These are phyloP conservation scores for Amanita pseudoporphyria DNA, from an alignment of 768 basidiomycete genomes.

Conservation along the genomic window DNA sequence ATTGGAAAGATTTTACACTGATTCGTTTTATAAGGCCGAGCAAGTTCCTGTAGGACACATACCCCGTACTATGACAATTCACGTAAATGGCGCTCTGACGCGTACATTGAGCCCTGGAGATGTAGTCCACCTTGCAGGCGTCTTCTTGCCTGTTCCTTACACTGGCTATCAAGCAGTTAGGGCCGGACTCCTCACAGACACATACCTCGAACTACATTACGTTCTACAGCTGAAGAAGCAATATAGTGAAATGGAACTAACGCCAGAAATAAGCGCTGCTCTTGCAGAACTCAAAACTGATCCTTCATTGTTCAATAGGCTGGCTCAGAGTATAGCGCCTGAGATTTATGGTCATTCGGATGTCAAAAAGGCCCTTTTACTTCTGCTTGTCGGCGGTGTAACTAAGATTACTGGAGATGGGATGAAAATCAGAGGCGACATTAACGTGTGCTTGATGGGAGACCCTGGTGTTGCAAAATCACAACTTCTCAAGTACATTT, in stretches of 20 bases:
- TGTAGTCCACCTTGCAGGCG: conserved; percentile 90
- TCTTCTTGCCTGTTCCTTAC: conserved; percentile 96
- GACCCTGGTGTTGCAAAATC: conserved; percentile 99
- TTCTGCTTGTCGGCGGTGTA: conserved; percentile 91
- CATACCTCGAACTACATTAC: conserved; percentile 88
- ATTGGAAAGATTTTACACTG: background rate
- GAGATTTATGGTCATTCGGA: conserved; percentile 98
- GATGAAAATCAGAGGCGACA: conserved; percentile 97
- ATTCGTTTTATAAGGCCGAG: conserved; percentile 56
- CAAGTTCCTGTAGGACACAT: conserved; percentile 99
- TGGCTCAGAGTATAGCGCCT: conserved; percentile 92
- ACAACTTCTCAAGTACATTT: conserved; percentile 94
- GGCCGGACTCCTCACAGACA: conserved; percentile 93
- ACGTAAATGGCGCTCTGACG: conserved; percentile 83
- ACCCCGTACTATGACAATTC: conserved; percentile 96
- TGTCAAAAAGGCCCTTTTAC: conserved; percentile 90
- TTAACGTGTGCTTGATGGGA: conserved; percentile 98
- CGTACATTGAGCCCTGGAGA: conserved; percentile 93
- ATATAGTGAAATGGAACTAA: conserved; percentile 90
- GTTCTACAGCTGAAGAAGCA: conserved; percentile 96
- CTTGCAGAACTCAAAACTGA: conserved; percentile 65
- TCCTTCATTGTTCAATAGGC: conserved; percentile 74
- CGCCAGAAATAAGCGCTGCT: conserved; percentile 66
- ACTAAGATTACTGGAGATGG: conserved; percentile 95
- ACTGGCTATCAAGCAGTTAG: conserved; percentile 96